A percentile compares a stretch with the other conserved stretches of the same genome.
Evolutionary conservation across 2,329 filamentous ascomycete species (phyloP).

Genomic region (Pseudogymnoascus sp.): DNA sequence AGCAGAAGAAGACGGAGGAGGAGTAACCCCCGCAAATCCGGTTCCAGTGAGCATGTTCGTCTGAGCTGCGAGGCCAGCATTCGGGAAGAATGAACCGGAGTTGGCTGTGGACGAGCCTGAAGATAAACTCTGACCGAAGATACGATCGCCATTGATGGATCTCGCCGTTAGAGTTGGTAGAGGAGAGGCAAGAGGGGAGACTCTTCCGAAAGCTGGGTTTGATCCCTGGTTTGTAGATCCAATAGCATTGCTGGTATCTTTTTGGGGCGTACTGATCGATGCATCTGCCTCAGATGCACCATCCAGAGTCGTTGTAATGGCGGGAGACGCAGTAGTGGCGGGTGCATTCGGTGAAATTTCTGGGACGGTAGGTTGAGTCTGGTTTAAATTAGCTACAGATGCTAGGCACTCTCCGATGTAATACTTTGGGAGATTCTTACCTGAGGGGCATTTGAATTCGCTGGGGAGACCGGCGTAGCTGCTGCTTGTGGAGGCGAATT

Average conservation of each 20-base stretch:
- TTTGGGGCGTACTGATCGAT: not conserved
- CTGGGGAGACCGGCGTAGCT: not conserved
- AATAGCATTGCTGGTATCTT: not conserved
- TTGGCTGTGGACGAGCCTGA: not conserved
- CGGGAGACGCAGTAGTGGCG: not conserved
- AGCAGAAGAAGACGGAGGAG: slow-evolving; percentile 30
- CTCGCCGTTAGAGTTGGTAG: not conserved
- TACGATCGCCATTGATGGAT: not conserved
- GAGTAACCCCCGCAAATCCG: not conserved
- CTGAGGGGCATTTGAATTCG: not conserved
- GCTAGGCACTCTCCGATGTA: not conserved
- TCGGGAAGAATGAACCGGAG: not conserved
- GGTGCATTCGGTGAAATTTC: not conserved
- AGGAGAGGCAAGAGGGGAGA: not conserved
- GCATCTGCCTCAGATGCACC: not conserved
- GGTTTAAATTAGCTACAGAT: not conserved
- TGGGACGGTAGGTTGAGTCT: not conserved
- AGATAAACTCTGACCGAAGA: not conserved
- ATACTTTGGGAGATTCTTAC: not conserved
- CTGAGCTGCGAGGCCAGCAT: not conserved
- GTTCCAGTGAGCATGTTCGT: not conserved
- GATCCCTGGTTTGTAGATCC: not conserved
- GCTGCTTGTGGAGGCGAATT: not conserved
- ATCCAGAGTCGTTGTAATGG: not conserved
- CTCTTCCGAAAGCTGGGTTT: not conserved